Conservation (phyloP, 2,329 filamentous ascomycete species). For the Alternaria postmessia region DNA sequence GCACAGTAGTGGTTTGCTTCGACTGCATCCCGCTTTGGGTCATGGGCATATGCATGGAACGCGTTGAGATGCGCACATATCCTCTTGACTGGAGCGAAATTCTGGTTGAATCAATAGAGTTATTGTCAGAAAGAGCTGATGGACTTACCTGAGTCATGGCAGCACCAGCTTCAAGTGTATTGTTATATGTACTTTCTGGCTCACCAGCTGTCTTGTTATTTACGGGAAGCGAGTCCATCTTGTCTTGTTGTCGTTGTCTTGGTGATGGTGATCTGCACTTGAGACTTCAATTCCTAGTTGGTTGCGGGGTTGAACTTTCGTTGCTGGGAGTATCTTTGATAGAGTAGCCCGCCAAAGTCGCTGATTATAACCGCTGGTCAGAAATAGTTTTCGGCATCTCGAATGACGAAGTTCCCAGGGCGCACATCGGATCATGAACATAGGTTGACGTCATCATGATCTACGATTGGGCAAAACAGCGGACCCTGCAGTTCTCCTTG, state of each 20-base stretch:
- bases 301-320: neutral
- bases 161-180: conserved; percentile 68
- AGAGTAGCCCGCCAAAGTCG: neutral
- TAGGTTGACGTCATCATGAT: conserved; percentile 18
- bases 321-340: neutral
- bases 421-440: conserved; percentile 2
- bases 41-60: conserved; percentile 83
- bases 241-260: neutral
- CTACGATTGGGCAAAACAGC: conserved; percentile 7
- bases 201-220: conserved; percentile 59
- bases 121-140: neutral
- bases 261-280: neutral
- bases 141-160: conserved; percentile 62
- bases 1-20: conserved; percentile 88
- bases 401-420: neutral
- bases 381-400: neutral
- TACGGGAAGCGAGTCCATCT: conserved; percentile 49
- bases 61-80: conserved; percentile 86
- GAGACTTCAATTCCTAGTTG: neutral
- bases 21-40: conserved; percentile 69
- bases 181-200: conserved; percentile 63
- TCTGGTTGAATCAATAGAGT: conserved; percentile 50
- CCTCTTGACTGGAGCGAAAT: conserved; percentile 72
- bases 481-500: neutral
- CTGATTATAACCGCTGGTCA: neutral